A percentile compares a stretch with the other conserved stretches of the same genome.
phyloP scores from a whole-genome alignment of 495 filamentous ascomycete species.

The Hypoxylon perforatum region DNA sequence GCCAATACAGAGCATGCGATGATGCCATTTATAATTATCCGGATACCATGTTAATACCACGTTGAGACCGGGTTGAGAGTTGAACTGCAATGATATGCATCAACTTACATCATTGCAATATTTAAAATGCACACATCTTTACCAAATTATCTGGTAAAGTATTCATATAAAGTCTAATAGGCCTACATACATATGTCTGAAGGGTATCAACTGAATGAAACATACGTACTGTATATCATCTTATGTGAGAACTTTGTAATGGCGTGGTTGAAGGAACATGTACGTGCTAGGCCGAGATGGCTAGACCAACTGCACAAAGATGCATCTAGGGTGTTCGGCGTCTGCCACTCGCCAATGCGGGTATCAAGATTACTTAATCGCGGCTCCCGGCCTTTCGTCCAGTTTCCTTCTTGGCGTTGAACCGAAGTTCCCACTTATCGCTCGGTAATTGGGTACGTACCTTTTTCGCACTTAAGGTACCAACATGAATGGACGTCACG shows the following conservation, averaged over 20 bases:
- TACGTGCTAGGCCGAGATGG: too few species aligned
- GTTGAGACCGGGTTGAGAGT: too few species aligned
- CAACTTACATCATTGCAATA: slow-evolving; percentile 8
- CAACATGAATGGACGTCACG: slow-evolving; percentile 25
- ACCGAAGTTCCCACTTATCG: background rate
- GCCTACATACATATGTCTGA: too few species aligned
- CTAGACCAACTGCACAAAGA: too few species aligned
- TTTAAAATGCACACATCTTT: background rate
- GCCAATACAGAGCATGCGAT: background rate
- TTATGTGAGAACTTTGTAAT: too few species aligned
- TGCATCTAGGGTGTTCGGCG: too few species aligned
- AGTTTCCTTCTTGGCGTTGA: background rate
- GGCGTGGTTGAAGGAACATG: background rate
- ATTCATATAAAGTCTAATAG: too few species aligned
- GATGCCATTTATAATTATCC: slow-evolving; percentile 16
- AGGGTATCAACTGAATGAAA: too few species aligned
- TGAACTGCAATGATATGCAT: background rate
- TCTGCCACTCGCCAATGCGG: too few species aligned
- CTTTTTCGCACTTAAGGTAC: background rate
- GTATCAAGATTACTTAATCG: slow-evolving; percentile 32
- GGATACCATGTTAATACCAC: slow-evolving; percentile 5
- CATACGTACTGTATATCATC: too few species aligned
- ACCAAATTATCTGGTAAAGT: too few species aligned
- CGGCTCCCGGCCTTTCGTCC: slow-evolving; percentile 8
- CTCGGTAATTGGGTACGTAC: slow-evolving; percentile 20